Percentiles rank a stretch among this genome's conserved stretches.
These are phyloP conservation scores for Termitomyces titanicus DNA, from an alignment of 768 basidiomycete genomes.

Conservation along the genomic window DNA sequence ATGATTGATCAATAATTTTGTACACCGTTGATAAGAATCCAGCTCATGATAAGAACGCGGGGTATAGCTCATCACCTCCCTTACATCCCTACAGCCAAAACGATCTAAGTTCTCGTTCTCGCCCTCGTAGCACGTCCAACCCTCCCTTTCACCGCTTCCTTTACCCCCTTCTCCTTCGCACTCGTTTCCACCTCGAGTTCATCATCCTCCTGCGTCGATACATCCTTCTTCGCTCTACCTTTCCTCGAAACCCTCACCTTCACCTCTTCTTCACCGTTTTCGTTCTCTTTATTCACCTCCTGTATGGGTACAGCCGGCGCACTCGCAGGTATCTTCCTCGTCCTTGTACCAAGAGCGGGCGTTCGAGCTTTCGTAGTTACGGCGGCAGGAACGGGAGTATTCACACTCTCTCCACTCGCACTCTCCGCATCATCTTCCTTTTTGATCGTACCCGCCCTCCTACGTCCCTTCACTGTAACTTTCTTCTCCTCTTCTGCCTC, in stretches of 20 bases:
- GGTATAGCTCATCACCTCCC: neutral
- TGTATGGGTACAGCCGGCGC: conserved; percentile 25
- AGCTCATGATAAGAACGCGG: neutral
- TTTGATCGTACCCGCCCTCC: conserved; percentile 15
- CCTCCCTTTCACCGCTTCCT: conserved; percentile 15
- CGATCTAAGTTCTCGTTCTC: conserved; percentile 28
- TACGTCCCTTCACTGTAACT: conserved; percentile 11
- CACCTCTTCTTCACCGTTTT: conserved; percentile 20
- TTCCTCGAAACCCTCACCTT: conserved; percentile 30
- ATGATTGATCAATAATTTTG: too few relatives aligned
- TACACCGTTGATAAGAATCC: too few relatives aligned
- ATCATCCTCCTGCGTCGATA: conserved; percentile 20
- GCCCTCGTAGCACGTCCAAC: conserved; percentile 24
- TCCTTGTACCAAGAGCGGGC: neutral
- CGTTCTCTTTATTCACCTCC: conserved; percentile 39
- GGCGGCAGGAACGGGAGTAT: neutral
- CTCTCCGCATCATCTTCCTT: conserved; percentile 5
- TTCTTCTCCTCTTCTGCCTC: conserved; percentile 4
- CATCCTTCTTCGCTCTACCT: conserved; percentile 14
- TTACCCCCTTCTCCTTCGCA: too few relatives aligned
- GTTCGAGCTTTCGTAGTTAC: conserved; percentile 10
- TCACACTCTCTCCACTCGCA: neutral
- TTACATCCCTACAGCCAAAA: neutral
- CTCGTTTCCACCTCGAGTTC: conserved; percentile 4
- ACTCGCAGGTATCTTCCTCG: conserved; percentile 32